phyloP scores from a whole-genome alignment of 441 rosid species.

The Populus hybrid region DNA sequence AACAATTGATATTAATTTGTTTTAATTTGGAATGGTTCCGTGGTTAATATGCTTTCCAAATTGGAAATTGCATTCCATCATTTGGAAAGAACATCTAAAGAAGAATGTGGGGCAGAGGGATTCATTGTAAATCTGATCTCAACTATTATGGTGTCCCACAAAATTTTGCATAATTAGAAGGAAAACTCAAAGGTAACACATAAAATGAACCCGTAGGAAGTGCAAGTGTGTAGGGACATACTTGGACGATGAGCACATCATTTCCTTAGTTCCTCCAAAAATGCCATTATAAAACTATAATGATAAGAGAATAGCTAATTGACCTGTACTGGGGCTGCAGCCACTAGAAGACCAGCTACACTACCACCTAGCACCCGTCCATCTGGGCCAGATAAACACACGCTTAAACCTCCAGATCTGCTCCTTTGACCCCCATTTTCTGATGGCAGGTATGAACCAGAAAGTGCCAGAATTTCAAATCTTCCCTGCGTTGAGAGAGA shows the following conservation, averaged over 20 bases:
- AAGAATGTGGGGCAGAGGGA: not conserved
- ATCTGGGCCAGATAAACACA: constrained; percentile 52
- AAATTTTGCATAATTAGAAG: not conserved
- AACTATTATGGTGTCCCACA: not conserved
- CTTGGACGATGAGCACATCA: not conserved
- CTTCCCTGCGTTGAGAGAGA: constrained; percentile 40
- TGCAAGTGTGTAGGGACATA: not conserved
- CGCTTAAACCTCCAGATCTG: constrained; percentile 54
- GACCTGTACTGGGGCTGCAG: constrained; percentile 59
- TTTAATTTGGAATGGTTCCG: not conserved
- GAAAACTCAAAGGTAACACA: not conserved
- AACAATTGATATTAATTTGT: not conserved
- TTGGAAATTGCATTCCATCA: not conserved
- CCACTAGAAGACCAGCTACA: constrained; percentile 50
- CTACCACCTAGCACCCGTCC: constrained; percentile 59
- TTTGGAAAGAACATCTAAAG: not conserved
- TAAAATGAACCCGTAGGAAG: not conserved
- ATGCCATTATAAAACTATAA: not conserved
- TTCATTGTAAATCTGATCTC: not conserved
- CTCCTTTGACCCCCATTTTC: constrained; percentile 42
- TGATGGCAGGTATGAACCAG: constrained; percentile 45
- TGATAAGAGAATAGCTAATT: not conserved
- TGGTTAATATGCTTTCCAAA: not conserved
- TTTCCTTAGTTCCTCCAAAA: not conserved
- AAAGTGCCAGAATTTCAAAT: constrained; percentile 54